These are phyloP conservation scores for Zymoseptoria ardabiliae DNA, from an alignment of 2,329 filamentous ascomycete genomes.

Conservation along the genomic window DNA sequence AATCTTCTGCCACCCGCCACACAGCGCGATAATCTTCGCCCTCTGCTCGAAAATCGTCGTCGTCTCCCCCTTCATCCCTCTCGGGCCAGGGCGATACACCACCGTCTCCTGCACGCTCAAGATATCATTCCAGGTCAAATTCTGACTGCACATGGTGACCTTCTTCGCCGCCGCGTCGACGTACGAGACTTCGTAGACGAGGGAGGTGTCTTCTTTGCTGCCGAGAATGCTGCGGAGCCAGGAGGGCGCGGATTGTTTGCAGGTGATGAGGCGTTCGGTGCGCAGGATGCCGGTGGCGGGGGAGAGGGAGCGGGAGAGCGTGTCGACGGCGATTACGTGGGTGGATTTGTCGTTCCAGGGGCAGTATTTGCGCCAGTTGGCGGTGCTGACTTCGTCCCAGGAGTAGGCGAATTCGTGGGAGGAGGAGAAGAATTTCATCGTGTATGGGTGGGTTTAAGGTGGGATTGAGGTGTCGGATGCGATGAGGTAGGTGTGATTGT, in stretches of 20 bases:
- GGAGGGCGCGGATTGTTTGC: slow-evolving; percentile 61
- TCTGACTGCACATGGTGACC: slow-evolving; percentile 94
- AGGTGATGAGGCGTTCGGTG: slow-evolving; percentile 62
- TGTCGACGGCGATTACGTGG: slow-evolving; percentile 93
- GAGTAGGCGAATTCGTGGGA: slow-evolving; percentile 90
- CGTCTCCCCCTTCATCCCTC: slow-evolving; percentile 30
- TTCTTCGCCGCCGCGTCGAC: slow-evolving; percentile 77
- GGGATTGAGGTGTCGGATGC: neutral
- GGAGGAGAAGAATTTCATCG: slow-evolving; percentile 96
- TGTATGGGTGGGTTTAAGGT: neutral
- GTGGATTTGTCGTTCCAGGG: slow-evolving; percentile 97
- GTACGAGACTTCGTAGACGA: slow-evolving; percentile 93
- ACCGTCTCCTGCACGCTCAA: slow-evolving; percentile 91
- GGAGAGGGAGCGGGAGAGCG: slow-evolving; percentile 65
- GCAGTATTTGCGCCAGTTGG: slow-evolving; percentile 98
- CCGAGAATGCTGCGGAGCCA: slow-evolving; percentile 78
- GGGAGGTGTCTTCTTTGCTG: slow-evolving; percentile 63
- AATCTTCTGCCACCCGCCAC: slow-evolving; percentile 94
- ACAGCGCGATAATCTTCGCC: slow-evolving; percentile 86
- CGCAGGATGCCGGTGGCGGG: slow-evolving; percentile 60
- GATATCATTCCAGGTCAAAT: slow-evolving; percentile 87
- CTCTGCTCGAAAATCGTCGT: slow-evolving; percentile 80
- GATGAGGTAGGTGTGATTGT: neutral
- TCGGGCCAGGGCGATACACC: slow-evolving; percentile 18
- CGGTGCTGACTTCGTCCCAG: slow-evolving; percentile 95